Base-by-base conservation (phyloP, 2,329 filamentous ascomycete genomes). In the Colletotrichum aenigma region DNA sequence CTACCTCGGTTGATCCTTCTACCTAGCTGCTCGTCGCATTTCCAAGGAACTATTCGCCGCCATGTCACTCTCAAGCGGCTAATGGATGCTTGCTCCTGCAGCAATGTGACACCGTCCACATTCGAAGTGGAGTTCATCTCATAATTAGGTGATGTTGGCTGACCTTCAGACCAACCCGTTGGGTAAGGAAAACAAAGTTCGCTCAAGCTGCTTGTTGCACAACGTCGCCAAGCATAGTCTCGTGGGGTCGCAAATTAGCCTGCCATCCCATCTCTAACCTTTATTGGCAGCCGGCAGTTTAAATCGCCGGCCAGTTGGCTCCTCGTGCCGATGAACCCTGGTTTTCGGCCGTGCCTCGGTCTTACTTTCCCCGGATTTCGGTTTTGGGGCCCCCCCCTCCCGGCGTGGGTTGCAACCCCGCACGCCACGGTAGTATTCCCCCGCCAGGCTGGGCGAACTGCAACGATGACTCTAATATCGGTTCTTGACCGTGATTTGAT, bases 311-410 rank as follows among this genome's bases (percentile, higher is more conserved):
- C 30, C 21, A 16, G 15, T 38, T 15, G 38, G 36, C 16, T 55
- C 26, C 43, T 38, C 64, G 36, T 66, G n/a, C 68, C 68, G 72
- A 43, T 7, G 16, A 30, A 66, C 48, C 55, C 68, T 66, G 36
- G 18, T n/a, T 18, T 18, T 75, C 68, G 68, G 68, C 62, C 32
- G 15, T 71, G 61, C 61, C 61, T 75, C 72, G 68, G 72, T 24
- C 36, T 43, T 66, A 55, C 56, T 56, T 62, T 66, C 68, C 72
- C 72, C 69, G 52, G 68, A 75, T 75, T 75, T 72, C 43, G 62
- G 21, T 32, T 66, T 38, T 55, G 58, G 28, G 61, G 68, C 28
- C n/a, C 30, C 26, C 32, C 24, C 26, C 55, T 21, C 52, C 68
- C 61, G 52, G 43, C 36, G 34, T 66, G 48, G 36, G 13, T 24